Evolutionary conservation across 2,329 filamentous ascomycete genomes (phyloP).

Genomic region (Aspergillus pseudoviridinutans): DNA sequence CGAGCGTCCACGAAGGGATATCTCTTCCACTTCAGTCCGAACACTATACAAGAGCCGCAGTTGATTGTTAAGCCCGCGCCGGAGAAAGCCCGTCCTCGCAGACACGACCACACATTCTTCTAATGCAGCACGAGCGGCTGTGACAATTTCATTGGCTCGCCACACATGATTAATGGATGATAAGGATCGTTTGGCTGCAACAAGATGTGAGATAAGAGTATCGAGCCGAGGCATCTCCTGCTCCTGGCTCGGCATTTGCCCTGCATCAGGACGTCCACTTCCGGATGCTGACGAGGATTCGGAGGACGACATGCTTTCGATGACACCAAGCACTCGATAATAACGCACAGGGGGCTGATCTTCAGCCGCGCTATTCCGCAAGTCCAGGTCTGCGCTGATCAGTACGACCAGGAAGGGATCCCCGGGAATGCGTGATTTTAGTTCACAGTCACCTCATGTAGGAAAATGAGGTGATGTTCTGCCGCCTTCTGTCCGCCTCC

Average conservation of each 20-base stretch:
- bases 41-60: constrained; percentile 43
- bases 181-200: constrained; percentile 82
- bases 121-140: constrained; percentile 66
- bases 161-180: constrained; percentile 78
- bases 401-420: background rate
- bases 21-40: constrained; percentile 41
- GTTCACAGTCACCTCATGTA: background rate
- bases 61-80: constrained; percentile 54
- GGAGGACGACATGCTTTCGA: constrained; percentile 28
- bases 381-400: background rate
- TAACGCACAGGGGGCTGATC: background rate
- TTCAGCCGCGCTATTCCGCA: background rate
- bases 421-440: background rate
- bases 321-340: background rate
- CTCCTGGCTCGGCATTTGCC: constrained; percentile 12
- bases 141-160: constrained; percentile 82
- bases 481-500: background rate
- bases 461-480: background rate
- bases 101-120: constrained; percentile 74
- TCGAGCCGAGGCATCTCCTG: constrained; percentile 53
- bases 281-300: constrained; percentile 26
- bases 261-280: constrained; percentile 8
- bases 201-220: constrained; percentile 75
- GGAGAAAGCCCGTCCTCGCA: constrained; percentile 66
- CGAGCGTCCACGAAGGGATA: constrained; percentile 38